Base-by-base conservation (phyloP, 2,329 filamentous ascomycete genomes). In the Acarospora socialis region DNA sequence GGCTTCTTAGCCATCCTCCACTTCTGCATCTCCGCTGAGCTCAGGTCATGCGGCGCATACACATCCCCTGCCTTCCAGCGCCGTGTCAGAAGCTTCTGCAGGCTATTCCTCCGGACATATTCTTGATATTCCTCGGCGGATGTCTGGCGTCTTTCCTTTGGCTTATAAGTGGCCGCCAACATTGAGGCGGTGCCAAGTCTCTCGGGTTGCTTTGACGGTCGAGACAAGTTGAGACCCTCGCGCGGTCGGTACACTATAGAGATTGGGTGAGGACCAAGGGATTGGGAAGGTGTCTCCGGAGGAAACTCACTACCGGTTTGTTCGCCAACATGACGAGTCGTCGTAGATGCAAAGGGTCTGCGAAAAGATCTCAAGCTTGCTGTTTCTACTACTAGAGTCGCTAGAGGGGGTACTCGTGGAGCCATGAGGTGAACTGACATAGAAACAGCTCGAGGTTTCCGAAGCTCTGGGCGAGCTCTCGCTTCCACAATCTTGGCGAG, bases 1-100 rank as follows among this genome's bases (percentile, higher is more conserved):
- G 68, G 68, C 42, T 54, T 57, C 34, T 60, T 55, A 42, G 58
- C 59, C 51, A 59, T 65, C 54, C 68, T 74, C 78, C 80, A 93
- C 64, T 92, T 92, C 50, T 60, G 59, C 73, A 81, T 77, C 68
- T 94, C 86, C 21, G 63, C 60, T 15, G 74, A 66, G 34, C 73
- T 78, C 51, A 98, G 56, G 57, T 98, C 90, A 51, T 86, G 81
- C 20, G 90, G 90, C 37, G 84, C 70, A 59, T 95, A 95, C 32
- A 94, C 68, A 51, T 95, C 86, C 45, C 90, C 90, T 1, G 61
- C 47, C 46, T 66, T 64, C 77, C 80, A 95, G 23, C 68, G 65
- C 28, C 86, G 75, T 21, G 70, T 66, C 55, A 57, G 51, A 21
- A 54, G 55, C 40, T 40, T 52, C 36, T 61, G 53, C 25, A 63